Percentiles rank a stretch among this genome's conserved stretches.
These are phyloP conservation scores for Lipomyces orientalis DNA, from an alignment of 805 yeast species.

Conservation along the genomic window DNA sequence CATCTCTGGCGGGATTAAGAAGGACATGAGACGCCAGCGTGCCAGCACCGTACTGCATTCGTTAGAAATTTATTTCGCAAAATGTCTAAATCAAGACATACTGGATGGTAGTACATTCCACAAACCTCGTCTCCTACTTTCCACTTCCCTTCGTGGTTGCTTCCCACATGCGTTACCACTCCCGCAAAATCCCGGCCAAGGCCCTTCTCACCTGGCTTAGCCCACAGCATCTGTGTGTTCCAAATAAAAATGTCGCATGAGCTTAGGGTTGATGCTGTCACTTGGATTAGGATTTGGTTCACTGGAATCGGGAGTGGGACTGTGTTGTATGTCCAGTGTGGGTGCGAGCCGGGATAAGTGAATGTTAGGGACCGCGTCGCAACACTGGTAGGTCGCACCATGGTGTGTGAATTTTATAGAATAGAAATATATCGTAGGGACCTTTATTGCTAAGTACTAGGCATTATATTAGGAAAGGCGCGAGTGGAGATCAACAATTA, in stretches of 20 bases:
- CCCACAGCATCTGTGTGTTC: slow-evolving; percentile 53
- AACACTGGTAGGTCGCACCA: slow-evolving; percentile 14
- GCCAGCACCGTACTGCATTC: slow-evolving; percentile 55
- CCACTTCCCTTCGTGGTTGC: slow-evolving; percentile 47
- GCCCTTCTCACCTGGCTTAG: slow-evolving; percentile 61
- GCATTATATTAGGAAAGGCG: not conserved
- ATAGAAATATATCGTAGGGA: not conserved
- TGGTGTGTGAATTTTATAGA: slow-evolving; percentile 8
- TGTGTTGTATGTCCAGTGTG: slow-evolving; percentile 32
- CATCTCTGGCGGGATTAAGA: slow-evolving; percentile 59
- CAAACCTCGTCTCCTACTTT: slow-evolving; percentile 67
- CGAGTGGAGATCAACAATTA: not conserved
- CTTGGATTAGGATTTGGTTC: slow-evolving; percentile 61
- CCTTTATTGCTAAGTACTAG: not conserved
- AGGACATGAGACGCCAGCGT: slow-evolving; percentile 62
- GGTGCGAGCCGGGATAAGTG: slow-evolving; percentile 30
- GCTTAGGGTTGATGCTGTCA: slow-evolving; percentile 64
- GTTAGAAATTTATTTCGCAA: not conserved
- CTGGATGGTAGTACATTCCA: slow-evolving; percentile 61
- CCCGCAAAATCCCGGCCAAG: slow-evolving; percentile 77
- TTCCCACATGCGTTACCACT: slow-evolving; percentile 60
- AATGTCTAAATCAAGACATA: slow-evolving; percentile 11
- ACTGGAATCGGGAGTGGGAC: slow-evolving; percentile 56
- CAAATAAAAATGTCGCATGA: slow-evolving; percentile 69
- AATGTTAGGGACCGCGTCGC: slow-evolving; percentile 36